Conservation (phyloP, 768 basidiomycete genomes). For the Lanmaoa rubissima region DNA sequence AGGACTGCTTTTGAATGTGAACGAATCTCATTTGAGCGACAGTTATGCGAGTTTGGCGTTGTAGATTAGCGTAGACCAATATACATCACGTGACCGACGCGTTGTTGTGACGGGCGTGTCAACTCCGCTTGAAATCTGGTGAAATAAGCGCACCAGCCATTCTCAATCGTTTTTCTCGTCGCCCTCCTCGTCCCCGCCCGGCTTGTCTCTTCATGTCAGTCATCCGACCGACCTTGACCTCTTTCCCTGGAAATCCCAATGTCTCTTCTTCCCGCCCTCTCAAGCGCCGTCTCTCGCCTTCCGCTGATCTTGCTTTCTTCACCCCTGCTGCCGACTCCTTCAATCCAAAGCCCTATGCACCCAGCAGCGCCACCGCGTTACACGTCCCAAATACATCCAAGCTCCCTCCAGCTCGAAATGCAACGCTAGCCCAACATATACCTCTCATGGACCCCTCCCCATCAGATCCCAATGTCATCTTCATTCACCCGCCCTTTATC, state of each 20-base stretch:
- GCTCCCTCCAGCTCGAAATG: conserved; percentile 29
- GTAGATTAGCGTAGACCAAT: conserved; percentile 27
- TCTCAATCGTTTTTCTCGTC: conserved; percentile 17
- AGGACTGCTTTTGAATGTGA: not conserved
- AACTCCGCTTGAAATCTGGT: conserved; percentile 43
- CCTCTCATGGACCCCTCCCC: conserved; percentile 66
- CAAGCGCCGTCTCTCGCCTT: conserved; percentile 49
- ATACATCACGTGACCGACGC: conserved; percentile 42
- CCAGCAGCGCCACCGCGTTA: conserved; percentile 29
- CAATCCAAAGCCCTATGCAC: conserved; percentile 62
- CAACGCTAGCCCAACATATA: conserved; percentile 43
- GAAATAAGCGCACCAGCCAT: conserved; percentile 23
- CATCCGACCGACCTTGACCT: conserved; percentile 12
- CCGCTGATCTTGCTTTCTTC: conserved; percentile 59
- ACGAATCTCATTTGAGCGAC: conserved; percentile 7
- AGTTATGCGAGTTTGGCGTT: conserved; percentile 56
- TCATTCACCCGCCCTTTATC: conserved; percentile 74
- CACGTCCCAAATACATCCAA: conserved; percentile 24
- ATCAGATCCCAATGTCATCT: conserved; percentile 62
- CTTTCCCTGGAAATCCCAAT: conserved; percentile 24
- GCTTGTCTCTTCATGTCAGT: conserved; percentile 16
- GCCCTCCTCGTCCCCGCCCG: conserved; percentile 2
- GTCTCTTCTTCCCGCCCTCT: conserved; percentile 31
- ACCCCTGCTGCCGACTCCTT: conserved; percentile 62
- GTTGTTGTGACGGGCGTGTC: conserved; percentile 36